These are phyloP conservation scores for Pythium monospermum DNA, from an alignment of 352 stramenopile genomes.

Conservation along the genomic window DNA sequence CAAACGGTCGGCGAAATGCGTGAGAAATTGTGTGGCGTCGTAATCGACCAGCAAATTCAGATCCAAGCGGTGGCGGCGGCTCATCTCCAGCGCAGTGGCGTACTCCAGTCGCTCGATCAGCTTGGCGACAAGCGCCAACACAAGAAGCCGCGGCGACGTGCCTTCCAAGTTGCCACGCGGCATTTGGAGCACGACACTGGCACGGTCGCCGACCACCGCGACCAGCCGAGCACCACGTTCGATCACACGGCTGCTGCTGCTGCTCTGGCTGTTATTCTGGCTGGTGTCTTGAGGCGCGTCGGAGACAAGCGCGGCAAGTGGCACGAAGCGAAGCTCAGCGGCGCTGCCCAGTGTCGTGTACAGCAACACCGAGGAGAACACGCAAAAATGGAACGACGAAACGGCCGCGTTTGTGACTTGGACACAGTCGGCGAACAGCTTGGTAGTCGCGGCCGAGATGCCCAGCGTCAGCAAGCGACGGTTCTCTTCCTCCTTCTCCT, in stretches of 20 bases:
- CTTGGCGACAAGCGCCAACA: constrained; percentile 40
- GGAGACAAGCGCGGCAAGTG: constrained; percentile 22
- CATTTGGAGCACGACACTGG: constrained; percentile 67
- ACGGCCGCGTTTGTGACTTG: constrained; percentile 35
- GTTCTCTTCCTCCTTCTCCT: no score
- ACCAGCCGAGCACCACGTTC: constrained; percentile 65
- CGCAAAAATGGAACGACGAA: constrained; percentile 57
- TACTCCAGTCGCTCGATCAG: constrained; percentile 41
- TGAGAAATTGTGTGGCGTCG: constrained; percentile 37
- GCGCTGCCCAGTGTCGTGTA: constrained; percentile 62
- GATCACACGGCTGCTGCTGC: constrained; percentile 31
- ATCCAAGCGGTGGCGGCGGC: constrained; percentile 73
- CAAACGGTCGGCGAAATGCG: constrained; percentile 24
- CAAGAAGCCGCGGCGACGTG: constrained; percentile 51
- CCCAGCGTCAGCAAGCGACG: constrained; percentile 33
- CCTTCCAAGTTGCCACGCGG: constrained; percentile 74
- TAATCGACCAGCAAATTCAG: constrained; percentile 76
- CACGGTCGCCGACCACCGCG: constrained; percentile 40
- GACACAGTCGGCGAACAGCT: constrained; percentile 46
- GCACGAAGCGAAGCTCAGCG: constrained; percentile 48
- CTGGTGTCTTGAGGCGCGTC: neutral
- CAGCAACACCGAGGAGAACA: constrained; percentile 36
- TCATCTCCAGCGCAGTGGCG: constrained; percentile 52
- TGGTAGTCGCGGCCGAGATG: constrained; percentile 31
- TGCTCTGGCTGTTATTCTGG: constrained; percentile 11